These are phyloP conservation scores for Suhomyces terraborum DNA, from an alignment of 1,139 yeast genomes.

Conservation along the genomic window DNA sequence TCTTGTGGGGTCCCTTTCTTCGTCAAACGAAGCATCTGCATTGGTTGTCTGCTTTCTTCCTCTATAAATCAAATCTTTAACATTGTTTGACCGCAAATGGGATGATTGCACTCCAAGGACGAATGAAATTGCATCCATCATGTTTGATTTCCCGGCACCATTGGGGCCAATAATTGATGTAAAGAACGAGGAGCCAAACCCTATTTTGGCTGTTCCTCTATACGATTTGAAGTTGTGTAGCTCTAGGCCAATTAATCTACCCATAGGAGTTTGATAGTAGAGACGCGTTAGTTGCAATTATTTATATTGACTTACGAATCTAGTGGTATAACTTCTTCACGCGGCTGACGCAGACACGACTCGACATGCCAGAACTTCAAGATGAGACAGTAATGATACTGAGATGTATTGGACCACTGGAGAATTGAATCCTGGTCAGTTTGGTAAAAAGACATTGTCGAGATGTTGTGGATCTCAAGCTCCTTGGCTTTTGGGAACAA, in stretches of 20 bases:
- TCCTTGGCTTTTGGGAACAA: no score
- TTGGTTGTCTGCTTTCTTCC: constrained; percentile 46
- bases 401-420: no score
- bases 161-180: constrained; percentile 96
- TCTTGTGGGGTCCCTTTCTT: constrained; percentile 47
- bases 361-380: background rate
- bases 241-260: constrained; percentile 72
- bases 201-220: constrained; percentile 71
- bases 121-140: constrained; percentile 98
- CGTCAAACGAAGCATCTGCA: constrained; percentile 22
- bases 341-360: background rate
- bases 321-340: background rate
- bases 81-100: constrained; percentile 72
- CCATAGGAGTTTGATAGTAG: constrained; percentile 49
- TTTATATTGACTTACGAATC: background rate
- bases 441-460: no score
- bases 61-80: constrained; percentile 79
- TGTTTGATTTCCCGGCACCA: constrained; percentile 96
- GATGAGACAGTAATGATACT: no score
- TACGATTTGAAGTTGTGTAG: constrained; percentile 89
- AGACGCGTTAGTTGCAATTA: constrained; percentile 3
- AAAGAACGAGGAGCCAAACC: constrained; percentile 80
- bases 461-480: no score
- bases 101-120: constrained; percentile 83
- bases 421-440: no score